A percentile compares a stretch with the other conserved stretches of the same genome.
Evolutionary conservation across 1,284 basidiomycete genomes (phyloP).

Genomic region (Trametes hirsuta): DNA sequence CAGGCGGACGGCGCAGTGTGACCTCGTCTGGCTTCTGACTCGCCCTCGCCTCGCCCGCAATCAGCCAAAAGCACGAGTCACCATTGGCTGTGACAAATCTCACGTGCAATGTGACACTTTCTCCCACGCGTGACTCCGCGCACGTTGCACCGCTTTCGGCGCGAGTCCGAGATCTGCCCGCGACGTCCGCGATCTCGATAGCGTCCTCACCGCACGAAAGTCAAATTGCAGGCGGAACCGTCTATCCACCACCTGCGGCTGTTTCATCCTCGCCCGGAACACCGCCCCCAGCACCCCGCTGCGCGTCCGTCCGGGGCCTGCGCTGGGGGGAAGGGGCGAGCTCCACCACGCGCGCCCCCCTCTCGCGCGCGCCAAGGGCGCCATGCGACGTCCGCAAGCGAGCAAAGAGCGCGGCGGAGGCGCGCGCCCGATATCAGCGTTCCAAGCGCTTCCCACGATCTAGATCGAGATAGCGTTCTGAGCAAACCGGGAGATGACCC

Average conservation of each 20-base stretch:
- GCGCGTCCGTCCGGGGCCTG: background rate
- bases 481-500: conserved; percentile 28
- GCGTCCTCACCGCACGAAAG: background rate
- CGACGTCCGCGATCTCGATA: conserved; percentile 12
- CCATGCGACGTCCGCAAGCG: no score
- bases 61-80: conserved; percentile 21
- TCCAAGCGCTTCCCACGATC: conserved; percentile 9
- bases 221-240: background rate
- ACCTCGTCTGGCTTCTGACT: background rate
- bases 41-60: background rate
- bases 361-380: background rate
- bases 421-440: conserved; percentile 12
- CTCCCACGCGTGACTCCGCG: background rate
- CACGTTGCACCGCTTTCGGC: conserved; percentile 12
- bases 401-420: background rate
- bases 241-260: background rate
- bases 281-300: background rate
- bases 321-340: background rate
- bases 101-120: conserved; percentile 12
- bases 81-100: conserved; percentile 21
- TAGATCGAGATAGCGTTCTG: conserved; percentile 37
- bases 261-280: background rate
- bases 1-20: background rate
- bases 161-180: conserved; percentile 6
- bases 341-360: background rate